Conservation (phyloP, 345 rosid genomes). For the Durio zibethinus region DNA sequence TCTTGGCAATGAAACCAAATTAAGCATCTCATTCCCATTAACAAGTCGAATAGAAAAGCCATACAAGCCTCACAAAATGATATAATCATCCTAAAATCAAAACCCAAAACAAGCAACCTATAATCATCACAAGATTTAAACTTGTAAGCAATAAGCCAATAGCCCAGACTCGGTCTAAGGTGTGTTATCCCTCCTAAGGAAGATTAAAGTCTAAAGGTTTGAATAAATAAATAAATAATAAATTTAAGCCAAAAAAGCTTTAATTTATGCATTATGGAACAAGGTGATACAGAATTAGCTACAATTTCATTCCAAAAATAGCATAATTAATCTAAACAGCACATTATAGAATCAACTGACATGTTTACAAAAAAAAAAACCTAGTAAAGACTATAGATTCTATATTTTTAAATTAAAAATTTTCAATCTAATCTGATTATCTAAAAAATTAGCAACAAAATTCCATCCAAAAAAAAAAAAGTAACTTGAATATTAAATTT, state of each 20-base stretch:
- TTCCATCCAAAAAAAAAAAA: not conserved
- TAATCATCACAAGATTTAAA: not conserved
- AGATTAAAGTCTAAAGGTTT: not conserved
- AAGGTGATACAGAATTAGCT: not conserved
- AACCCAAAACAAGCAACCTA: not conserved
- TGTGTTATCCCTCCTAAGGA: not conserved
- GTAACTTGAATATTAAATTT: constrained; percentile 4
- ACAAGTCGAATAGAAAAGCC: not conserved
- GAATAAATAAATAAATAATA: not conserved
- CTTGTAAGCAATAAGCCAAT: not conserved
- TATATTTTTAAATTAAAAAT: not conserved
- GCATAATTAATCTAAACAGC: not conserved
- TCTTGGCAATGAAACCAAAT: not conserved
- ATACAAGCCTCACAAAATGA: not conserved
- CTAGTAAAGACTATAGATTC: not conserved
- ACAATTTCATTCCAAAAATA: no score
- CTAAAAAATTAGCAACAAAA: not conserved
- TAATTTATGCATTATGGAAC: not conserved
- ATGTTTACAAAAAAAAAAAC: not conserved
- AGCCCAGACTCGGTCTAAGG: not conserved
- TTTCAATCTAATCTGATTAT: not conserved
- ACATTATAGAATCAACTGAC: not conserved
- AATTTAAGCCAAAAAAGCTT: not conserved
- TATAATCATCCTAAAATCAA: not conserved
- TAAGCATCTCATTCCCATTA: not conserved